phyloP scores from a whole-genome alignment of 495 filamentous ascomycete genomes.

The Lentithecium fluviatile region DNA sequence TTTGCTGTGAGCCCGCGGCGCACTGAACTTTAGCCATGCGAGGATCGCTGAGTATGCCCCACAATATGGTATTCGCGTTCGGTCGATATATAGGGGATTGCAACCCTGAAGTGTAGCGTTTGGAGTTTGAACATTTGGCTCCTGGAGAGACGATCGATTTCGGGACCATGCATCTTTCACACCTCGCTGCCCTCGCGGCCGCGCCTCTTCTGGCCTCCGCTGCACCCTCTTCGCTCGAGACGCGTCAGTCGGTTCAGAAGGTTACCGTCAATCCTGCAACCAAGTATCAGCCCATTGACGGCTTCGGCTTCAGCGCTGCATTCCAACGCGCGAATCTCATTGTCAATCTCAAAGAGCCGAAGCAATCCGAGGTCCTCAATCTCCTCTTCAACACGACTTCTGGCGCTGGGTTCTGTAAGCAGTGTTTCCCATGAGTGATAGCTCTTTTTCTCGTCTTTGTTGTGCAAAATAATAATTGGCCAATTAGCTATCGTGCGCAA shows the following conservation, averaged over 20 bases:
- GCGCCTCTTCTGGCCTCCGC: slow-evolving; percentile 6
- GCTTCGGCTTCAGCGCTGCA: slow-evolving; percentile 31
- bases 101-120: background rate
- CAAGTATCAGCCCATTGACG: slow-evolving; percentile 33
- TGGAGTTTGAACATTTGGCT: background rate
- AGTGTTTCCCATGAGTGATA: no score
- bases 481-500: slow-evolving; percentile 30
- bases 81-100: background rate
- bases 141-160: background rate
- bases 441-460: no score
- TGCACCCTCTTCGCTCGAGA: slow-evolving; percentile 6
- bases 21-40: background rate
- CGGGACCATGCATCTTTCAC: slow-evolving; percentile 8
- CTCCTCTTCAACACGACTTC: slow-evolving; percentile 33
- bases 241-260: slow-evolving; percentile 15
- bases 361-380: slow-evolving; percentile 34
- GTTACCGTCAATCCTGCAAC: slow-evolving; percentile 24
- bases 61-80: background rate
- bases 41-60: background rate
- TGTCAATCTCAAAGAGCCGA: slow-evolving; percentile 49
- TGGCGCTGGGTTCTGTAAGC: slow-evolving; percentile 26
- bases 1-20: background rate
- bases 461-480: no score
- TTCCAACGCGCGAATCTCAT: slow-evolving; percentile 40
- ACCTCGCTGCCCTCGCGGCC: slow-evolving; percentile 16